Base-by-base conservation (phyloP, 768 basidiomycete species). In the Guyanaporus albipodus region DNA sequence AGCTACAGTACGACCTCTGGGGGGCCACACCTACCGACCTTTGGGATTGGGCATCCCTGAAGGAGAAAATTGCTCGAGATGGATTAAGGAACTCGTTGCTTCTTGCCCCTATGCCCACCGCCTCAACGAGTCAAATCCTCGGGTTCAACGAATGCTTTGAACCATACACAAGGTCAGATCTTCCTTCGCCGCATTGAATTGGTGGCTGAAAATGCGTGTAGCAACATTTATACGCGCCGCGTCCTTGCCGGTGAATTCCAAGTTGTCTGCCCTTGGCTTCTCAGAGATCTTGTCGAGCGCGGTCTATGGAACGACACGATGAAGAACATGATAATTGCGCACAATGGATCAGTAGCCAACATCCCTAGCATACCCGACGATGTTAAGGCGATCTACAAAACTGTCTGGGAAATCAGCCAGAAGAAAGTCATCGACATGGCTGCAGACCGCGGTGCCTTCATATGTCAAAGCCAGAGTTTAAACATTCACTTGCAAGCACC, bases 221-320 rank as follows among this genome's bases (percentile, higher is more conserved):
- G 93, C 64, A 98, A 97, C 74, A 95, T 98, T 63, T 98, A 99
- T 69, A 95, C 94, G 40, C 93, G 96, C 44, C 93, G 95, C 61
- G 96, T 98, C 14, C 83, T 99, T n/a, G 92, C 95, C 24, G 96
- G 96, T 42, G 96, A 99, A 74, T 99, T 99, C 87, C 95, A 97
- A 67, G 81, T 99, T 48, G 96, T 97, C 50, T 96, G 93, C 73
- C 96, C 96, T 0, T 98, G 96, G 96, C 79, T 99, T 42, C 81
- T 99, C n/a, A 85, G 92, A 48, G 96, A 99, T 57, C 87, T 99
- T 47, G 95, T 97, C 57, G 90, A 95, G 55, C 87, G 86, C 45
- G 85, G 85, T 27, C 80, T 98, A 7, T 99, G 96, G 96, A 81
- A 97, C 60, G 95, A 99, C 62, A 82, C 89, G 65, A 98, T 98